Base-by-base conservation (phyloP, 441 rosid species). In the Pelargonium fulgidum region DNA sequence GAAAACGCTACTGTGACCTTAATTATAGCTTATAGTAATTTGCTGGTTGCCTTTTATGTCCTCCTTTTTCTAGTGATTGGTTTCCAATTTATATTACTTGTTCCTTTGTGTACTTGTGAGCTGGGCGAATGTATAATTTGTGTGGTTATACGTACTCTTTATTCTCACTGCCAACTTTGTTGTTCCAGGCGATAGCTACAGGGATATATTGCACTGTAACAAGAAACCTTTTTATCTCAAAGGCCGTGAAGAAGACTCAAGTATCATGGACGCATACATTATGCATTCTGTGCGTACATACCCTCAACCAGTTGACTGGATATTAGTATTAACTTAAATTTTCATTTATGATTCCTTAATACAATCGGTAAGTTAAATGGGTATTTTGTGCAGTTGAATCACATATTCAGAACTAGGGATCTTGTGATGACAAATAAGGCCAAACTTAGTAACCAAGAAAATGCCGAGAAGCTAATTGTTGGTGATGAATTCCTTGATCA, bases 221-320 rank as follows among this genome's bases (percentile, higher is more conserved):
- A 93, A 91, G 86, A 90, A 77, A 74, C 96, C 97, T 33, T 93
- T 91, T 77, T 94, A 91, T 78, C 76, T 73, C 75, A 84, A 83
- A 77, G 92, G 96, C 70, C 73, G 61, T 22, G 87, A 86, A 83
- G 97, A 89, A 83, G 97, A 93, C 84, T 84, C 89, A 3, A 82
- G 82, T 73, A 80, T 76, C 79, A 86, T 84, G 91, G 96, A 89
- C 50, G 87, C 85, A 1, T 94, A 91, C 78, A 81, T 91, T 67
- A 86, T 94, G 90, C 99, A 91, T 85, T 86, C 85, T 73, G 99
- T 91, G 81, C 26, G 84, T 79, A 22, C 77, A 56, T 75, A 26
- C 64, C 68, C 66, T 69, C 24, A 67, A 66, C 12, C 4, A 20
- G 1, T 20, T 8, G 33, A 26, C 63, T 58, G 62, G 14, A 58